A percentile compares a stretch with the other conserved stretches of the same genome.
Evolutionary conservation across 108 stramenopile species (phyloP).

Genomic region (Nitzschia sp.): DNA sequence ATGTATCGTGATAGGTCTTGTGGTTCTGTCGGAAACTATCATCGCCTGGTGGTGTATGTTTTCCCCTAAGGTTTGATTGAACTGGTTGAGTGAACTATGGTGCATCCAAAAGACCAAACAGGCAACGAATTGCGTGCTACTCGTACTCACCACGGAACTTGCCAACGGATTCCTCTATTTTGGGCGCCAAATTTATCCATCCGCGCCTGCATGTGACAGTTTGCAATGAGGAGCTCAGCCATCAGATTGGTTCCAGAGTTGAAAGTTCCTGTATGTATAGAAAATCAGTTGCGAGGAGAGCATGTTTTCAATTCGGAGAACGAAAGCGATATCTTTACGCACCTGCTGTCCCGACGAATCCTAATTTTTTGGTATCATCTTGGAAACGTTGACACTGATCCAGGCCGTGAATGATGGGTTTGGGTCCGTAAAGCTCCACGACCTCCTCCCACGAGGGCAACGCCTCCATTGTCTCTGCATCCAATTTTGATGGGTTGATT

Average conservation of each 20-base stretch:
- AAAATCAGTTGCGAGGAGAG: too few species aligned
- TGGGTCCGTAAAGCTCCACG: constrained; percentile 36
- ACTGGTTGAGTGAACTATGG: background rate
- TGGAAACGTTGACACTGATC: constrained; percentile 40
- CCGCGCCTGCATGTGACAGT: constrained; percentile 53
- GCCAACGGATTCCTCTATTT: constrained; percentile 53
- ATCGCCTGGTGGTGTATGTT: constrained; percentile 77
- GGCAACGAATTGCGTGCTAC: background rate
- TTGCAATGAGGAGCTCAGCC: constrained; percentile 56
- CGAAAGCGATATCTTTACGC: background rate
- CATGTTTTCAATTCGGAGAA: too few species aligned
- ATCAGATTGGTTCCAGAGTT: constrained; percentile 85
- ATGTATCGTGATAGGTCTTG: constrained; percentile 39
- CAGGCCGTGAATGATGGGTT: constrained; percentile 49
- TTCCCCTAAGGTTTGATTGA: constrained; percentile 60
- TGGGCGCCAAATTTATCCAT: constrained; percentile 38
- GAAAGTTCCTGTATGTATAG: constrained; percentile 74
- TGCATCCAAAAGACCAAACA: background rate
- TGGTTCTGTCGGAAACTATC: constrained; percentile 41
- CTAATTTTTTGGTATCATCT: background rate
- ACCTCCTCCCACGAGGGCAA: constrained; percentile 47
- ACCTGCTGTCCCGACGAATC: constrained; percentile 9
- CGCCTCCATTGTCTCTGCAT: constrained; percentile 22
- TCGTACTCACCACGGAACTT: constrained; percentile 40
- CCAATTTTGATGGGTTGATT: constrained; percentile 18